phyloP scores from a whole-genome alignment of 305 asterid genomes.

The Fraxinus velutina region DNA sequence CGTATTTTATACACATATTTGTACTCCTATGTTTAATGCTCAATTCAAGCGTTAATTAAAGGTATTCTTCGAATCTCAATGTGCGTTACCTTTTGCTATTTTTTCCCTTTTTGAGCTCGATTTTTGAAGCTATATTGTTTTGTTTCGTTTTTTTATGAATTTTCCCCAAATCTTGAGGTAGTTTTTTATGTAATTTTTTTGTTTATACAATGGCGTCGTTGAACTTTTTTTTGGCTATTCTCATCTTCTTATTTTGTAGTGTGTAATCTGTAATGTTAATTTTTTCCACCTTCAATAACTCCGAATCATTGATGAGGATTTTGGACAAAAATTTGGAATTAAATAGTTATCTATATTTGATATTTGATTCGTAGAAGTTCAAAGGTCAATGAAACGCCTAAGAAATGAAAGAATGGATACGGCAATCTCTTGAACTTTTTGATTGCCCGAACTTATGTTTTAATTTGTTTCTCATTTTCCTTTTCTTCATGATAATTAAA shows the following conservation, averaged over 20 bases:
- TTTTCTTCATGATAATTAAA: neutral
- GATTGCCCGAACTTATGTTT: neutral
- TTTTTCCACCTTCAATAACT: neutral
- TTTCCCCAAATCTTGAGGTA: neutral
- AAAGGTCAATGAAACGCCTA: neutral
- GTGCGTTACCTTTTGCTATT: neutral
- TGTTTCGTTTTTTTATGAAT: neutral
- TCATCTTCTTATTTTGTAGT: neutral
- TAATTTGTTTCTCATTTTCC: neutral
- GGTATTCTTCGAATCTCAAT: slow-evolving; percentile 22
- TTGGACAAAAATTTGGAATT: neutral
- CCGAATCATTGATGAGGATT: neutral
- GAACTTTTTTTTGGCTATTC: neutral
- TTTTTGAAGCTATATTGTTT: slow-evolving; percentile 24
- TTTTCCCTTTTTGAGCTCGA: neutral
- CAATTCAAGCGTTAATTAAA: slow-evolving; percentile 28
- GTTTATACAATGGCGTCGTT: neutral
- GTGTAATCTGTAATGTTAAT: neutral
- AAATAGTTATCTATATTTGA: neutral
- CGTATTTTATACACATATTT: neutral
- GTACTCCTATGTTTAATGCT: slow-evolving; percentile 19
- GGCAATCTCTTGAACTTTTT: neutral
- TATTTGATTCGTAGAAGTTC: neutral
- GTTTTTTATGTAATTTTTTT: neutral
- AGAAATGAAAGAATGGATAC: neutral